Conservation (phyloP, 352 stramenopile species). For the Aphanomyces euteiches region DNA sequence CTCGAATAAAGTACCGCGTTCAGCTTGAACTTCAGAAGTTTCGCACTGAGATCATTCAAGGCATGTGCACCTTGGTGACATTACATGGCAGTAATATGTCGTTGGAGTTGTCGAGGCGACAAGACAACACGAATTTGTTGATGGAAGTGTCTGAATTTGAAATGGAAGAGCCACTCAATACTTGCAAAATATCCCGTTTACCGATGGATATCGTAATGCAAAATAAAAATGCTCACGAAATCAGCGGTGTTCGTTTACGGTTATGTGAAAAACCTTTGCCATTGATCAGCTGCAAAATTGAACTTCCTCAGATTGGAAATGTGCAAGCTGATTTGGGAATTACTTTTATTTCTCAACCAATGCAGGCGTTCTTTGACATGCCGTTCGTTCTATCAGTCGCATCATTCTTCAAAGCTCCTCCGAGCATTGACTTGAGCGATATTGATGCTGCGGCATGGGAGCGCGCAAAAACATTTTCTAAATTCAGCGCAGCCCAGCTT, state of each 20-base stretch:
- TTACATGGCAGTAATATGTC: conserved; percentile 3
- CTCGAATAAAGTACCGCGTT: conserved; percentile 80
- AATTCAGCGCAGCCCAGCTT: conserved; percentile 72
- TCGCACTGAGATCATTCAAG: conserved; percentile 51
- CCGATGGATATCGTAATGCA: conserved; percentile 54
- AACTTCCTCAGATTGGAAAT: conserved; percentile 11
- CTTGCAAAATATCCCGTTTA: not conserved
- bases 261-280: conserved; percentile 66
- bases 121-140: not conserved
- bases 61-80: conserved; percentile 19
- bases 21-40: conserved; percentile 54
- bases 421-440: conserved; percentile 70
- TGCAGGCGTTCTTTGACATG: conserved; percentile 75
- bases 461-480: conserved; percentile 66
- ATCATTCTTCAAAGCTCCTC: conserved; percentile 64
- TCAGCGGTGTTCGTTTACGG: conserved; percentile 67
- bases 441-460: conserved; percentile 69
- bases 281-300: conserved; percentile 38
- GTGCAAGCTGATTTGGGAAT: conserved; percentile 39
- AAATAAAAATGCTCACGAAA: conserved; percentile 58
- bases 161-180: not conserved
- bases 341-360: conserved; percentile 70
- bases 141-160: conserved; percentile 12
- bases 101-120: not conserved
- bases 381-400: conserved; percentile 66